A percentile compares a stretch with the other conserved stretches of the same genome.
Evolutionary conservation across 1,284 basidiomycete species (phyloP).

Genomic region (Ustilago cynodontis): DNA sequence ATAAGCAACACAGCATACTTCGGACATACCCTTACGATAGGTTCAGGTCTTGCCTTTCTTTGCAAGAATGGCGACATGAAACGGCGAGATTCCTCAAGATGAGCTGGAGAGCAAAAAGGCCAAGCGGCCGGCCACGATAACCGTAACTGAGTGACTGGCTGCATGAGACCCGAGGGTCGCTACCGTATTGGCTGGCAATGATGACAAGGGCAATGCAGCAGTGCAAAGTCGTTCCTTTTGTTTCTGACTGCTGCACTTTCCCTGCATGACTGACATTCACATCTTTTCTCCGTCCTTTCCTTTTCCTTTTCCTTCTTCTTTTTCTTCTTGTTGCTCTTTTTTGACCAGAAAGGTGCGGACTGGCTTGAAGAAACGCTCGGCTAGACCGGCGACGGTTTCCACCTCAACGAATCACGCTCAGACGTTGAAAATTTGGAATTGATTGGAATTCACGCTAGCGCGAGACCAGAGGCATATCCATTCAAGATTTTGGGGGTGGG

Average conservation of each 20-base stretch:
- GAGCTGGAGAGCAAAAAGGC: too few relatives aligned
- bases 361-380: background rate
- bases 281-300: background rate
- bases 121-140: background rate
- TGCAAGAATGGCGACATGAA: background rate
- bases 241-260: background rate
- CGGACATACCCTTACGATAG: background rate
- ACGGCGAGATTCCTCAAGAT: too few relatives aligned
- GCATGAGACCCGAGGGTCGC: background rate
- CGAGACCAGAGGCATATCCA: background rate
- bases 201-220: background rate
- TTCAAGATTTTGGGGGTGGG: background rate
- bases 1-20: background rate
- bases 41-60: background rate
- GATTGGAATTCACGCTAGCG: background rate
- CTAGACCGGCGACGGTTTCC: background rate
- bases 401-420: background rate
- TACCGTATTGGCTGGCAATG: background rate
- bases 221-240: conserved; percentile 1
- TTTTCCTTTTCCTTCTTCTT: background rate
- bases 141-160: too few relatives aligned
- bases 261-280: background rate
- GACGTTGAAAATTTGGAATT: background rate
- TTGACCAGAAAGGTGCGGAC: too few relatives aligned
- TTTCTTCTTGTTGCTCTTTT: too few relatives aligned